Base-by-base conservation (phyloP, 345 rosid genomes). In the Barbarea vulgaris region DNA sequence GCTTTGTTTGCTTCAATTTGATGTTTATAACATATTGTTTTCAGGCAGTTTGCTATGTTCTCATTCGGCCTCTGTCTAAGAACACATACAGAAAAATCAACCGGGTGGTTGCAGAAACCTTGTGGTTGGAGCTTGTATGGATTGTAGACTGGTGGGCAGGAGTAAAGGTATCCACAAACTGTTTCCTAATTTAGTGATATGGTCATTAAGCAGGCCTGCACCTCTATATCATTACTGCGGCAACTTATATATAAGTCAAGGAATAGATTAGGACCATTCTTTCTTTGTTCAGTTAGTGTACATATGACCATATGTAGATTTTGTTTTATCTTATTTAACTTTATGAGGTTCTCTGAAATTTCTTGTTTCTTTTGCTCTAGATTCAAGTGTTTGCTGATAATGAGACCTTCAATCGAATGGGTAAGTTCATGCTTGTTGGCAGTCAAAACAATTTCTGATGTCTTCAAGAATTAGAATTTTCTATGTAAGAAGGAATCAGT, bases 71-170 rank as follows among this genome's bases (percentile, higher is more conserved):
- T 1, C 64, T 92, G 68, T 95, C 97, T 31, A 90, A 90, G 87
- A 89, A 57, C 75, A 63, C 82, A 7, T 88, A 89, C 72, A 84
- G 97, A 71, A 89, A 86, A 79, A 84, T 88, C 78, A 90, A 89
- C 79, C 87, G 87, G 70, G 71, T 82, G 52, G 77, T 88, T 55
- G 93, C 96, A 10, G 99, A 95, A 74, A 75, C 91, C 77, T 80
- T 95, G 80, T 92, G 97, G 99, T 57, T 95, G 78, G 90, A 92
- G 80, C 93, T 92, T 58, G 84, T 92, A n/a, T 90, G 97, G 99
- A 78, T 95, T 0, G 81, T 88, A 57, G 99, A 95, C 81, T 95
- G 99, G 99, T 95, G 97, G 94, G 99, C 96, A 4, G 87, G 86
- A 59, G 86, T 93, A 9, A 87, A 93, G 98, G 98, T 91, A 76